A percentile compares a stretch with the other conserved stretches of the same genome.
Conservation (phyloP, 352 stramenopile species). For the Saprolegnia parasitica region DNA sequence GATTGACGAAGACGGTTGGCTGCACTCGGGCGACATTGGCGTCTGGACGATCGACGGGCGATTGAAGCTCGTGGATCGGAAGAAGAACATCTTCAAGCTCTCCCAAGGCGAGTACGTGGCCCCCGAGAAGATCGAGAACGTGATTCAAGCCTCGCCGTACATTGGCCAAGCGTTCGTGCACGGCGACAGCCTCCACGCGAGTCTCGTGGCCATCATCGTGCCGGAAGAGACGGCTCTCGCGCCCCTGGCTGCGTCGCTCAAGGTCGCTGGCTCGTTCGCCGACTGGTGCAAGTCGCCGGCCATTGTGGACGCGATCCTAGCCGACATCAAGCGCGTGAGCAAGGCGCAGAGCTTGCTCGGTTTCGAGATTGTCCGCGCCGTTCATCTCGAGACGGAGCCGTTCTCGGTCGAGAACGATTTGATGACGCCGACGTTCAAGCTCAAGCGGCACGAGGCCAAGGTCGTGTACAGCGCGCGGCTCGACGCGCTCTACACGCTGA, state of each 20-base stretch:
- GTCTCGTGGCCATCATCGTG: constrained; percentile 92
- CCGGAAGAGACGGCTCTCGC: constrained; percentile 85
- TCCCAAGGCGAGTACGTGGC: constrained; percentile 94
- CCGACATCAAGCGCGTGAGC: too few relatives aligned
- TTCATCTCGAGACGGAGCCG: constrained; percentile 78
- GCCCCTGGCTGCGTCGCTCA: constrained; percentile 10
- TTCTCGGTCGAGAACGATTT: constrained; percentile 91
- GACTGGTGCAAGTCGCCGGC: constrained; percentile 17
- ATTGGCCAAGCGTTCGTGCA: constrained; percentile 93
- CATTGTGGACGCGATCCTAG: too few relatives aligned
- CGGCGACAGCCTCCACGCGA: constrained; percentile 92
- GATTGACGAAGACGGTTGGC: constrained; percentile 92
- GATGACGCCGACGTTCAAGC: constrained; percentile 95
- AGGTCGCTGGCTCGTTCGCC: neutral
- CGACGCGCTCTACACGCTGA: constrained; percentile 72
- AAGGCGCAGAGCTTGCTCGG: constrained; percentile 83
- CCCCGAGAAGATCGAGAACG: constrained; percentile 95
- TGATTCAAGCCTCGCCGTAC: constrained; percentile 87
- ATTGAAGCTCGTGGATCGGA: constrained; percentile 86
- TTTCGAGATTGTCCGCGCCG: constrained; percentile 89
- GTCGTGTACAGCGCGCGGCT: constrained; percentile 87
- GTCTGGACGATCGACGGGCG: constrained; percentile 90
- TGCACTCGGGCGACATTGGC: constrained; percentile 96
- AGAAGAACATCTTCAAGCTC: constrained; percentile 94
- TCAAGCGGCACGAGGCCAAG: constrained; percentile 90